phyloP scores from a whole-genome alignment of 2,329 filamentous ascomycete species.

The Aurifilum marmelostoma region DNA sequence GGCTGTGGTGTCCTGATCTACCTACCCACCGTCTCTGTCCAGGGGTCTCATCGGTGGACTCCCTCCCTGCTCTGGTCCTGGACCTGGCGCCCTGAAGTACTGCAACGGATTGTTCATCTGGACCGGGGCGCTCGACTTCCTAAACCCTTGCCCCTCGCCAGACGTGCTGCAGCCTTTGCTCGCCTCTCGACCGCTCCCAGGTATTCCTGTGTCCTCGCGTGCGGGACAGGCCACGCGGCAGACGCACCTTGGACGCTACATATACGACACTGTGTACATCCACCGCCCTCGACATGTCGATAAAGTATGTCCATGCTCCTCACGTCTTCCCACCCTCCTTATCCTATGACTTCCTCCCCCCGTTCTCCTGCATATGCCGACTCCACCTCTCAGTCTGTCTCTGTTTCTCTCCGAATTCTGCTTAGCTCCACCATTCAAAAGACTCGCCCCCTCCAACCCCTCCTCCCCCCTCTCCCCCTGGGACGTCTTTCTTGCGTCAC shows the following conservation, averaged over 20 bases:
- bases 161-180: not conserved
- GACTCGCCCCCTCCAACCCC: not conserved
- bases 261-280: conserved; percentile 6
- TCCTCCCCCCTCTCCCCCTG: no score
- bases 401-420: conserved; percentile 6
- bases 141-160: not conserved
- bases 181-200: conserved; percentile 1
- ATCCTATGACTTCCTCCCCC: conserved; percentile 17
- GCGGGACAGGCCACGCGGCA: not conserved
- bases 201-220: not conserved
- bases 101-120: not conserved
- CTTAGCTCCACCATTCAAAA: conserved; percentile 12
- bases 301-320: conserved; percentile 51
- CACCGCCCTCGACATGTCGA: conserved; percentile 51
- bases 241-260: not conserved
- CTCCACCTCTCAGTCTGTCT: conserved; percentile 1
- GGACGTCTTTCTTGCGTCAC: no score
- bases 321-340: conserved; percentile 14
- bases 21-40: not conserved
- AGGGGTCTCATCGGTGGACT: not conserved
- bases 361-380: conserved; percentile 17
- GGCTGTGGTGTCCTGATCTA: not conserved
- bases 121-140: not conserved
- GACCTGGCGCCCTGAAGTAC: not conserved
- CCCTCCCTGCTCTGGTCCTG: not conserved